phyloP scores from a whole-genome alignment of 2,329 filamentous ascomycete species.

The Apiospora phragmitis region DNA sequence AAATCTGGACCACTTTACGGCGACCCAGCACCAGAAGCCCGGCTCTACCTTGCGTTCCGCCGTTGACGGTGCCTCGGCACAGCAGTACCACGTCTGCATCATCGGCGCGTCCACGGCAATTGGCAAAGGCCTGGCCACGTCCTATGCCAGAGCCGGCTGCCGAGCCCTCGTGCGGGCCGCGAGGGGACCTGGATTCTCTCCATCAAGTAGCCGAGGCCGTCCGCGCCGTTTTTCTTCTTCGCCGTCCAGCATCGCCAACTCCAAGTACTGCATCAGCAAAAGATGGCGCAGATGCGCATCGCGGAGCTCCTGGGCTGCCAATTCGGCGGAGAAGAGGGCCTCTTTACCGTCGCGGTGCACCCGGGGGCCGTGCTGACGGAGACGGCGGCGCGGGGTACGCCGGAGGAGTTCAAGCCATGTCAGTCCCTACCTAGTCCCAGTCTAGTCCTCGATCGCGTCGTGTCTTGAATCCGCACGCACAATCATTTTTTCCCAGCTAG shows the following conservation, averaged over 20 bases:
- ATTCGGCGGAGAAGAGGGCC: neutral
- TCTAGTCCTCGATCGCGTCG: too few species aligned
- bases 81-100: neutral
- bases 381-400: neutral
- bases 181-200: neutral
- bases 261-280: conserved; percentile 8
- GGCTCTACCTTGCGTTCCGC: neutral
- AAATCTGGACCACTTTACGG: neutral
- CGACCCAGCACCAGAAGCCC: neutral
- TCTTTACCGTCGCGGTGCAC: neutral
- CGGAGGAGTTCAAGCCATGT: neutral
- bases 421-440: neutral
- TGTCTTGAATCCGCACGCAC: too few species aligned
- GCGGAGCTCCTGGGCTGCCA: neutral
- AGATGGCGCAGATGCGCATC: neutral
- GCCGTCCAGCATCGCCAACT: neutral
- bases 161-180: neutral
- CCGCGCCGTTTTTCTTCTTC: neutral
- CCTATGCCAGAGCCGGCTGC: neutral
- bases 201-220: neutral
- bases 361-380: neutral
- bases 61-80: neutral
- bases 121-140: neutral
- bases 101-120: neutral
- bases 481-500: accelerated